phyloP scores from a whole-genome alignment of 2,329 filamentous ascomycete species.

The Fusarium sp. region DNA sequence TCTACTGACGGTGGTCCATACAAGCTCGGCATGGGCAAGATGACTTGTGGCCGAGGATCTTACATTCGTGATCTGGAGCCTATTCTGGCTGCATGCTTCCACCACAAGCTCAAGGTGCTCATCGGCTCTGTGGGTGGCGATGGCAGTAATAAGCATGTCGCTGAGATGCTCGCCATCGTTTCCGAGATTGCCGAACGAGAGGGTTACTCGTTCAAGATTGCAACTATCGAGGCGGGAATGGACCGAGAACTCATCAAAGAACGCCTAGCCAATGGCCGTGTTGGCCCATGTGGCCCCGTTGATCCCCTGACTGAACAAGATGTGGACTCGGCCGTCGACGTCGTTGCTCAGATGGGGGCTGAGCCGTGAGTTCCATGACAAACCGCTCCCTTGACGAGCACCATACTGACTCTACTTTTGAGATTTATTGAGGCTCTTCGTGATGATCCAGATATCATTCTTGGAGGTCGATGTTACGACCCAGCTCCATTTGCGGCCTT shows the following conservation, averaged over 20 bases:
- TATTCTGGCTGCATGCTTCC: conserved; percentile 38
- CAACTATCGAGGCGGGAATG: conserved; percentile 51
- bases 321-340: conserved; percentile 35
- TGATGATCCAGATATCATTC: conserved; percentile 45
- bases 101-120: conserved; percentile 41
- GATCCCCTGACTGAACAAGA: conserved; percentile 45
- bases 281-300: conserved; percentile 50
- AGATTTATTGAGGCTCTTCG: conserved; percentile 40
- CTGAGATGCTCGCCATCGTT: conserved; percentile 54
- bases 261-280: conserved; percentile 40
- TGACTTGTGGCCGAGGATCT: conserved; percentile 50
- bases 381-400: not conserved
- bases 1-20: conserved; percentile 49
- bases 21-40: conserved; percentile 53
- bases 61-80: conserved; percentile 56
- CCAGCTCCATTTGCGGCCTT: conserved; percentile 56
- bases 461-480: conserved; percentile 54
- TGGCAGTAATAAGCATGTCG: conserved; percentile 53
- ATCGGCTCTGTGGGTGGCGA: conserved; percentile 58
- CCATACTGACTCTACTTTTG: not conserved
- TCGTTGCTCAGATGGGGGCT: conserved; percentile 42
- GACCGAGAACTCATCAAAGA: conserved; percentile 44
- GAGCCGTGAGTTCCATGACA: conserved; percentile 31
- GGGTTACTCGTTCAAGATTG: conserved; percentile 47
- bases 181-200: conserved; percentile 47